Evolutionary conservation across 345 rosid species (phyloP), one percentile per base, ranked within the genome.

Genomic region (Limnanthes douglasii): DNA sequence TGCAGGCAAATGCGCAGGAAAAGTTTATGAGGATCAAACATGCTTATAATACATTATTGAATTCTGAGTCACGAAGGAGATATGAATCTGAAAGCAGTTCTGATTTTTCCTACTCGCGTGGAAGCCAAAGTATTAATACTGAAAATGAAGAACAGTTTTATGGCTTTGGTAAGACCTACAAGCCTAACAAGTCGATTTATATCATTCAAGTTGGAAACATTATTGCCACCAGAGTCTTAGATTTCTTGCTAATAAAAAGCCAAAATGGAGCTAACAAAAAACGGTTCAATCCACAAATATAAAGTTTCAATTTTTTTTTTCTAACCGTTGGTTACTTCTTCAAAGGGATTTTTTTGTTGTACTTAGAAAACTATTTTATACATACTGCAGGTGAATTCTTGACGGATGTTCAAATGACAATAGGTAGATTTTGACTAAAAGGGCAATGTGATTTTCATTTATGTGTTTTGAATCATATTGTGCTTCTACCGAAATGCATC

Each of bases 321-420:
- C 37, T 15, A 11, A 34, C 15, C 26, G 16, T 23, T 3, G n/a
- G n/a, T n/a, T n/a, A n/a, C n/a, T n/a, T n/a, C n/a, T n/a, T n/a
- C n/a, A n/a, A n/a, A n/a, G n/a, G n/a, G n/a, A n/a, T n/a, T n/a
- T n/a, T n/a, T n/a, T n/a, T n/a, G n/a, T n/a, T n/a, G n/a, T n/a
- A n/a, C n/a, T n/a, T n/a, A n/a, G n/a, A n/a, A n/a, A n/a, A n/a
- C n/a, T n/a, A n/a, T n/a, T n/a, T n/a, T n/a, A n/a, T n/a, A n/a
- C n/a, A n/a, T n/a, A n/a, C 75, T 88, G 97, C 95, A 83, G 93
- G 93, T 79, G 66, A 70, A 54, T 62, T 88, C 72, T 49, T 88
- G 68, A 76, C 58, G 81, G 93, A 83, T 72, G 72, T 74, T 56
- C 86, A 76, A 67, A 57, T 76, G 54, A 70, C 93, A 45, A 44